These are phyloP conservation scores for Tolypocladium ovalisporum DNA, from an alignment of 2,329 filamentous ascomycete genomes.

Conservation along the genomic window DNA sequence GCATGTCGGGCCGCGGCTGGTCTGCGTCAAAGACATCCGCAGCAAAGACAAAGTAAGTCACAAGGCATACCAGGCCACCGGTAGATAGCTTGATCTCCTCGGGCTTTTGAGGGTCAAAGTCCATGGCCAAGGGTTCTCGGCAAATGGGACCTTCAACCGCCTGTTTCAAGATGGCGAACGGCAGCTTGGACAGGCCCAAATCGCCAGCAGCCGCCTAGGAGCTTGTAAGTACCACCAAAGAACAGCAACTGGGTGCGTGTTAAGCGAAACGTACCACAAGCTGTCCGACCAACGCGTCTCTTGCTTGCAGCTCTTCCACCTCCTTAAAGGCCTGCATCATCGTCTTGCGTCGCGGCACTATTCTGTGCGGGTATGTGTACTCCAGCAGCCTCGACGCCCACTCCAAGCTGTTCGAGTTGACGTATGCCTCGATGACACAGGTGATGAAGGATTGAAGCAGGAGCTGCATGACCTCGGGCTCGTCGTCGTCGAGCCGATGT, in stretches of 20 bases:
- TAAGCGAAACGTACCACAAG: slow-evolving; percentile 43
- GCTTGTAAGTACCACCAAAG: slow-evolving; percentile 7
- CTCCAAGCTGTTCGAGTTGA: slow-evolving; percentile 47
- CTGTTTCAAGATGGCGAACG: slow-evolving; percentile 33
- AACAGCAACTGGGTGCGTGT: background rate
- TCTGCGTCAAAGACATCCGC: slow-evolving; percentile 49
- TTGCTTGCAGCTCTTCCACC: slow-evolving; percentile 47
- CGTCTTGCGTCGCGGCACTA: slow-evolving; percentile 50
- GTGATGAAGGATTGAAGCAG: slow-evolving; percentile 70
- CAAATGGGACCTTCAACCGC: slow-evolving; percentile 29
- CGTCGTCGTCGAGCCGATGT: slow-evolving; percentile 33
- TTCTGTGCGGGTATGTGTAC: slow-evolving; percentile 52
- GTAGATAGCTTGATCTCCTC: slow-evolving; percentile 47
- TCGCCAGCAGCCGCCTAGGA: slow-evolving; percentile 52
- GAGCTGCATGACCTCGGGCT: slow-evolving; percentile 50
- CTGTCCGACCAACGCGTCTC: slow-evolving; percentile 60
- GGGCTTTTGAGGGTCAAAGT: slow-evolving; percentile 34
- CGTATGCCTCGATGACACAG: slow-evolving; percentile 63
- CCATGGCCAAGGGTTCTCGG: slow-evolving; percentile 32
- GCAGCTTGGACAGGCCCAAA: slow-evolving; percentile 39
- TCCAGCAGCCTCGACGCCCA: slow-evolving; percentile 59
- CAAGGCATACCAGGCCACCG: slow-evolving; percentile 46
- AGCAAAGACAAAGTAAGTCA: slow-evolving; percentile 53
- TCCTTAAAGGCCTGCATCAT: slow-evolving; percentile 54
- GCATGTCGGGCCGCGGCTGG: slow-evolving; percentile 38